phyloP scores from a whole-genome alignment of 345 rosid genomes.

The Sisymbrium altissimum region DNA sequence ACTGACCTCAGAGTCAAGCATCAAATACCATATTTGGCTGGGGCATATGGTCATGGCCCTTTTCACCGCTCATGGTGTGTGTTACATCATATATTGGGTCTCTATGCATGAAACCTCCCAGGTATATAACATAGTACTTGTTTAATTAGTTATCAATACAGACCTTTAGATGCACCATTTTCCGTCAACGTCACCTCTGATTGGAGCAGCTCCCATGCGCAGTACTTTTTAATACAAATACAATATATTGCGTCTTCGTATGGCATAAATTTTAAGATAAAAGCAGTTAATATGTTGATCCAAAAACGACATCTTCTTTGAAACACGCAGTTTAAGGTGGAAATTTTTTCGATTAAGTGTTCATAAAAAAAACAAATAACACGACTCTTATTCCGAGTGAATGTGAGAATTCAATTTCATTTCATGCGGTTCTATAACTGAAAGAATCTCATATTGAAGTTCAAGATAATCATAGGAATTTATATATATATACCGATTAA shows the following conservation, averaged over 20 bases:
- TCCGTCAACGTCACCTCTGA: conserved; percentile 15
- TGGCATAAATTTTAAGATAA: not conserved
- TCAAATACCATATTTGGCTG: conserved; percentile 89
- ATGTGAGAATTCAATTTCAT: not conserved
- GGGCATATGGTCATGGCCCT: conserved; percentile 66
- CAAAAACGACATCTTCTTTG: not conserved
- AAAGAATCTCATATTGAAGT: too few species aligned
- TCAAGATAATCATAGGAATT: too few species aligned
- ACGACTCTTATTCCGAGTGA: not conserved
- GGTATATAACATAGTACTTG: conserved; percentile 33
- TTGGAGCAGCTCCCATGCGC: not conserved
- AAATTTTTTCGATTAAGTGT: not conserved
- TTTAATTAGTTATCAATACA: not conserved
- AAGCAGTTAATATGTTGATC: not conserved
- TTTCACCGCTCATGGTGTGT: conserved; percentile 63
- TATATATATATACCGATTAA: too few species aligned
- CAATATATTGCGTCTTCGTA: not conserved
- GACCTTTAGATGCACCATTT: not conserved
- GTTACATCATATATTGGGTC: conserved; percentile 49
- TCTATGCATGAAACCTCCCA: conserved; percentile 32
- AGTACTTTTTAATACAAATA: not conserved
- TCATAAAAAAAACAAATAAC: not conserved
- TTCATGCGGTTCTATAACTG: too few species aligned
- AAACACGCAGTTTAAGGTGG: conserved; percentile 14
- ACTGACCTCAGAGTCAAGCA: conserved; percentile 75